Evolutionary conservation across 1,139 yeast species (phyloP), one percentile per base, ranked within the genome.

Genomic region (Hemisphaericaspora xylanilytica): DNA sequence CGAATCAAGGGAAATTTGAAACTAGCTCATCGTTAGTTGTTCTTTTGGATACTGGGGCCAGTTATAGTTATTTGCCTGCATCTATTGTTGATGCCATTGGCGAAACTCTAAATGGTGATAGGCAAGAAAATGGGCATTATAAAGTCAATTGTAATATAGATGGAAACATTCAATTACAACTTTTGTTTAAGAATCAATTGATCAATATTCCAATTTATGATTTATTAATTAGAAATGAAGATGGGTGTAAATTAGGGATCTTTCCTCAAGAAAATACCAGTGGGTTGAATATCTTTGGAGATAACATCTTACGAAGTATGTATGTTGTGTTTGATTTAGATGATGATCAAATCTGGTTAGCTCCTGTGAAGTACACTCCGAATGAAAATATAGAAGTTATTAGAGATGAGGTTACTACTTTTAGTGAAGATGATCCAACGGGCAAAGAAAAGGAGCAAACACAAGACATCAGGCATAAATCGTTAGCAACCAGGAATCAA

Each of bases 31-130:
- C 27, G 7, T 11, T 32, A 6, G 11, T 30, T n/a, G 44, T 39
- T 3, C 32, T 43, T 33, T 59, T 84, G 31, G 92, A 84, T 58
- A 75, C 87, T 2, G 92, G 92, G 33, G 75, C 89, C 7, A 78
- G 89, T 2, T 58, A 78, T 35, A 68, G 83, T 4, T 73, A 71
- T 46, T 56, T 80, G 2, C 85, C 87, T 15, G 36, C 50, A 1
- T 53, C 47, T n/a, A 50, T 74, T 18, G 58, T 77, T 11, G 50
- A 53, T 3, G 45, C 56, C 3, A 58, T 81, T 40, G 79, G 75
- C 0, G 38, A 43, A 2, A 37, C 51, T 1, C 46, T 75, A 5
- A 65, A 68, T 32, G 51, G 41, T 13, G 40, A 37, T 25, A 27
- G 32, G 20, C 22, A 30, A 9, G 32, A 36, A 5, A 32, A 38